These are phyloP conservation scores for Colletotrichum camelliae DNA, from an alignment of 2,329 filamentous ascomycete species.

Conservation along the genomic window DNA sequence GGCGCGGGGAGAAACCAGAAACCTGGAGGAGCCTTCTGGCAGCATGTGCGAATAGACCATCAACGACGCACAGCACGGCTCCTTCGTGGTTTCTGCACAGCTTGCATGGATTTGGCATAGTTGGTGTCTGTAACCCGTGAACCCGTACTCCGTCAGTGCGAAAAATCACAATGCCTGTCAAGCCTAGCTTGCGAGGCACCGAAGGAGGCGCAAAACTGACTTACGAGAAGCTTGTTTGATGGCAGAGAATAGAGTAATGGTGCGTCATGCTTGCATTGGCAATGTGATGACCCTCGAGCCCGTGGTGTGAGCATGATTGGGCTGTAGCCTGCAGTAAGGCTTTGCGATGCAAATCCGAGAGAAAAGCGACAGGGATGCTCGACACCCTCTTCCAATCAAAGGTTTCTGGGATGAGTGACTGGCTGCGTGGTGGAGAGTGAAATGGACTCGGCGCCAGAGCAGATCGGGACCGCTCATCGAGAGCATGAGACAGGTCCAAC, in stretches of 20 bases:
- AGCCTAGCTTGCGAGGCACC: not conserved
- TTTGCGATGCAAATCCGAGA: slow-evolving; percentile 1
- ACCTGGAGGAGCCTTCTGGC: not conserved
- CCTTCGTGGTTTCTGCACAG: not conserved
- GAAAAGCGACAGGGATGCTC: not conserved
- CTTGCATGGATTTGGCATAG: slow-evolving; percentile 9
- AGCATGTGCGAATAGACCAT: not conserved
- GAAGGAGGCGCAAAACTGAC: not conserved
- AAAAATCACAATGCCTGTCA: not conserved
- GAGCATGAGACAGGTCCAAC: slow-evolving; percentile 13
- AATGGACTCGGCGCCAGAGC: not conserved
- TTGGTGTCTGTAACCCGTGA: slow-evolving; percentile 6
- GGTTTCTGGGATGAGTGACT: not conserved
- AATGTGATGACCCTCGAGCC: not conserved
- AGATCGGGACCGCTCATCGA: slow-evolving; percentile 15
- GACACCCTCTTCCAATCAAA: not conserved
- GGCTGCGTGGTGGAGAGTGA: not conserved
- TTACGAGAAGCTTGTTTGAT: slow-evolving; percentile 16
- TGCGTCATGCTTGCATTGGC: slow-evolving; percentile 21
- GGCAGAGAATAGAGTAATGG: slow-evolving; percentile 6
- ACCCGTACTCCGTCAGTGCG: slow-evolving; percentile 11
- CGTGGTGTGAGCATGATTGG: slow-evolving; percentile 10
- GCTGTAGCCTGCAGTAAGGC: not conserved
- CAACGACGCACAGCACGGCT: not conserved
- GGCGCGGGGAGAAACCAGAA: not conserved